Conservation (phyloP, 768 basidiomycete genomes). For the Russula griseocarnosa region DNA sequence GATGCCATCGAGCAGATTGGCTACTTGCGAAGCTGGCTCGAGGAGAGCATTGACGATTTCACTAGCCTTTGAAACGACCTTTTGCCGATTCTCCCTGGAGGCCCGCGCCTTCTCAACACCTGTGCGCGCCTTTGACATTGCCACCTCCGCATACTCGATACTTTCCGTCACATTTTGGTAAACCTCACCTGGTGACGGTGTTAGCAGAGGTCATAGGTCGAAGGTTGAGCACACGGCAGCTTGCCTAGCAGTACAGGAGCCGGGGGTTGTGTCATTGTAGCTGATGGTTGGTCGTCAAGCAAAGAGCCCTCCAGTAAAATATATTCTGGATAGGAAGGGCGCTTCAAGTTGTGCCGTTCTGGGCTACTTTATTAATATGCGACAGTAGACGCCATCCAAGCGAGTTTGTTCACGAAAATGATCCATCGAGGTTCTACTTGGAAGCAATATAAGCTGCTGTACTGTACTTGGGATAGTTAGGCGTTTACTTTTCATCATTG, state of each 20-base stretch:
- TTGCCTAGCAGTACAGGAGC: not conserved
- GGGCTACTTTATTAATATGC: not conserved
- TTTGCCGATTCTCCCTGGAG: conserved; percentile 18
- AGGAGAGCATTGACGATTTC: conserved; percentile 24
- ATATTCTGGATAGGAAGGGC: not conserved
- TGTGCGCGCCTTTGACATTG: conserved; percentile 14
- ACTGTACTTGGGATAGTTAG: too few species aligned
- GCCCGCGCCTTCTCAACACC: conserved; percentile 11
- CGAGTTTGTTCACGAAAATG: not conserved
- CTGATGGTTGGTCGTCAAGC: not conserved
- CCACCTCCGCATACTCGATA: conserved; percentile 16
- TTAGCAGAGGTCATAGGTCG: not conserved
- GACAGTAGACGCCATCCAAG: not conserved
- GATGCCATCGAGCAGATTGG: conserved; percentile 20
- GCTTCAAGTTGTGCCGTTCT: not conserved
- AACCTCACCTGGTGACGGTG: conserved; percentile 1
- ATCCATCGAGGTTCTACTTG: not conserved
- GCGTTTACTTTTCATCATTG: too few species aligned
- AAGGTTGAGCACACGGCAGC: not conserved
- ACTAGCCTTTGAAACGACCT: conserved; percentile 21
- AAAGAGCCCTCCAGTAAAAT: too few species aligned
- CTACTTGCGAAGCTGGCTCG: conserved; percentile 23
- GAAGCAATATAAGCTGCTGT: not conserved
- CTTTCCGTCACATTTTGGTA: conserved; percentile 8
- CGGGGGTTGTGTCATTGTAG: not conserved